Base-by-base conservation (phyloP, 2,329 filamentous ascomycete species). In the Penicillium paneum region DNA sequence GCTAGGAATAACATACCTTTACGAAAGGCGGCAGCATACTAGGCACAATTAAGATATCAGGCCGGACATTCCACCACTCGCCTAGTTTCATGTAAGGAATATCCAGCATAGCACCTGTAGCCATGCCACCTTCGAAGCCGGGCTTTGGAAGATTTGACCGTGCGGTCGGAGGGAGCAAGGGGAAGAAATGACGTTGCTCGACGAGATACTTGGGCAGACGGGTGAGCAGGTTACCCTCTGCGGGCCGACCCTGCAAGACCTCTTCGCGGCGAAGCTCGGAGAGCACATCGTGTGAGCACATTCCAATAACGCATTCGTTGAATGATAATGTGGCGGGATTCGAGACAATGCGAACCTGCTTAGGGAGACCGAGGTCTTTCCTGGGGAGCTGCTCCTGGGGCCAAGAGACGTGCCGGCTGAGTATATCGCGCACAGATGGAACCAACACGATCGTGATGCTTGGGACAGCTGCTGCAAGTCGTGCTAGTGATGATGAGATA, bases 291-390 rank as follows among this genome's bases (percentile, higher is more conserved):
- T 96, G 89, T 0, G 86, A 88, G 26, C 88, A 91, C 63, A 97
- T 81, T 5, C 89, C 91, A 26, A 97, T 75, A 1, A 93, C 81
- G 40, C 87, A 82, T 73, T 97, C 94, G 73, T 99, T 99, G 60
- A 97, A 79, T 6, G 85, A 90, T 3, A 97, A 74, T 8, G 89
- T 91, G 80, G 95, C 93, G 0, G 94, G 94, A 68, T 97, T 97
- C 2, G 91, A 90, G 15, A 97, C 84, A 63, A 95, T 83, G 52
- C 83, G 85, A 11, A 83, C 88, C 53, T 87, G 81, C 69, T 90
- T 93, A 11, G 88, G 88, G 5, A 97, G 80, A 5, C 89, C 90
- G 7, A 95, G 81, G 17, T 92, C 88, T 65, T 86, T 89, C 60
- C 74, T 78, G 3, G 80, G 79, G 38, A 96, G 83, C 28, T 84